Conservation (phyloP, 176 grass and related monocot species). For the Olyra latifolia region DNA sequence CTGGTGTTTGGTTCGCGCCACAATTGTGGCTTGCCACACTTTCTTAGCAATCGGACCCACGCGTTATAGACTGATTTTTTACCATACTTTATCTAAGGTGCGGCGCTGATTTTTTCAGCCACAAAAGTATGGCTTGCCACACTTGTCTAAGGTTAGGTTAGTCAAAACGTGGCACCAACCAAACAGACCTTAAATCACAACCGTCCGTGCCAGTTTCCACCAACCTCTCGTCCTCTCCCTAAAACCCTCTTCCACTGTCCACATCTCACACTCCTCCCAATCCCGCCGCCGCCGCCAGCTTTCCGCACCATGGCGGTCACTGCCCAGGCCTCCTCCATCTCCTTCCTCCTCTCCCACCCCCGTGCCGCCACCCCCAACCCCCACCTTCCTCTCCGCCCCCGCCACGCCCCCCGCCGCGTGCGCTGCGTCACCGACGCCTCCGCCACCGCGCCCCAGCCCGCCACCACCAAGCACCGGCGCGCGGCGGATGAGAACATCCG, state of each 20-base stretch:
- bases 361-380: neutral
- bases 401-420: constrained; percentile 9
- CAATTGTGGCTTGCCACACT: too few relatives aligned
- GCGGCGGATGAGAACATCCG: constrained; percentile 85
- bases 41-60: too few relatives aligned
- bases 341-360: constrained; percentile 44
- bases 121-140: too few relatives aligned
- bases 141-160: too few relatives aligned
- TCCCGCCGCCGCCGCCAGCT: constrained; percentile 34
- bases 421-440: constrained; percentile 46
- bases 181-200: constrained; percentile 39
- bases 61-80: too few relatives aligned
- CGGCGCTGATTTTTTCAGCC: too few relatives aligned
- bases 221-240: constrained; percentile 1
- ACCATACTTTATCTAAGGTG: too few relatives aligned
- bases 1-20: too few relatives aligned
- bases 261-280: constrained; percentile 19
- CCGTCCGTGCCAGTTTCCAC: constrained; percentile 30
- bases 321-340: constrained; percentile 38
- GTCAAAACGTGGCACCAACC: too few relatives aligned
- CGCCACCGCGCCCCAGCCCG: constrained; percentile 1
- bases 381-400: constrained; percentile 11
- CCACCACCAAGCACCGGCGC: constrained; percentile 50
- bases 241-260: constrained; percentile 28
- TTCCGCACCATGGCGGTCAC: constrained; percentile 52